Percentiles rank a stretch among this genome's conserved stretches.
Evolutionary conservation across 2,329 filamentous ascomycete species (phyloP).

Genomic region (Tolypocladium inflatum): DNA sequence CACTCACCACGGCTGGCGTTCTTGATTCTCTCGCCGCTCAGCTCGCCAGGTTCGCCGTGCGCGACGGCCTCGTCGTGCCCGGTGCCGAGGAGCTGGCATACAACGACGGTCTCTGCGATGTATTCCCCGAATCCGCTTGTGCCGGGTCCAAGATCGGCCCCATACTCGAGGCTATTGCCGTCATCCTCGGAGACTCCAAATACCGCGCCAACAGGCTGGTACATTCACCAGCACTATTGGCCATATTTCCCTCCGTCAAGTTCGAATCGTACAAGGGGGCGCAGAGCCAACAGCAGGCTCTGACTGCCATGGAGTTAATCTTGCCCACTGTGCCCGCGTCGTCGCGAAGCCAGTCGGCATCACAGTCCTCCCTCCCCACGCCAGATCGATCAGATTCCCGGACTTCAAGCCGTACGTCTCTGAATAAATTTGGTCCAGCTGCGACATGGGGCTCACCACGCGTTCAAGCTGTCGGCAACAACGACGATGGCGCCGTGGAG

Average conservation of each 20-base stretch:
- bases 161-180: conserved; percentile 67
- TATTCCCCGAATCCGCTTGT: conserved; percentile 53
- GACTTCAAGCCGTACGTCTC: conserved; percentile 16
- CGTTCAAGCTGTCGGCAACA: conserved; percentile 14
- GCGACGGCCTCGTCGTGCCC: conserved; percentile 59
- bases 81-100: conserved; percentile 46
- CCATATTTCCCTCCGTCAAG: conserved; percentile 55
- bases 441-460: conserved; percentile 22
- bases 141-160: conserved; percentile 51
- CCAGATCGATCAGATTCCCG: conserved; percentile 17
- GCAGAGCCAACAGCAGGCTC: conserved; percentile 31
- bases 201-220: conserved; percentile 65
- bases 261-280: conserved; percentile 38
- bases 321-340: conserved; percentile 40
- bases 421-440: conserved; percentile 17
- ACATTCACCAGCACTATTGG: conserved; percentile 58
- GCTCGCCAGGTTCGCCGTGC: conserved; percentile 61
- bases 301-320: conserved; percentile 55
- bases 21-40: conserved; percentile 70
- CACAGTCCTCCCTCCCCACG: conserved; percentile 13
- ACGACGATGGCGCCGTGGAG: conserved; percentile 31
- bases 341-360: conserved; percentile 15
- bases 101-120: conserved; percentile 43
- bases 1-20: conserved; percentile 63
- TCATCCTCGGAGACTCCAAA: conserved; percentile 70